Conservation (phyloP, 257 asterid species). For the Jasminum sambac region DNA sequence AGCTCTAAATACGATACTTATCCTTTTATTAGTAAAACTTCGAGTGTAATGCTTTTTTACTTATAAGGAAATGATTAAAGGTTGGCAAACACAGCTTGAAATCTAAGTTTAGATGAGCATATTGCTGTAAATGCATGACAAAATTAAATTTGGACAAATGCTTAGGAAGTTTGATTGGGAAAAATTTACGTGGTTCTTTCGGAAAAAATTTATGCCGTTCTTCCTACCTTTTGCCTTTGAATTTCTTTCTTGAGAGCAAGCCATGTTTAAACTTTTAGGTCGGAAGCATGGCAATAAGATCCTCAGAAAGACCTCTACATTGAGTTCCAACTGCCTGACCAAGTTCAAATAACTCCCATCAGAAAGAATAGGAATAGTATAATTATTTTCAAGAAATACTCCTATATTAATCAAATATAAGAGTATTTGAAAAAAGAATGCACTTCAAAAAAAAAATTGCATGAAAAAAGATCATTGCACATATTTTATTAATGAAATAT, state of each 20-base stretch:
- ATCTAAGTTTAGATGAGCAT: background rate
- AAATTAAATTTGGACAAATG: background rate
- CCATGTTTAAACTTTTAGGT: slow-evolving; percentile 75
- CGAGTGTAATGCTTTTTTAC: background rate
- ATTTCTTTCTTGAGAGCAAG: slow-evolving; percentile 67
- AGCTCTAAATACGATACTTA: background rate
- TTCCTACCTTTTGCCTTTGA: slow-evolving; percentile 64
- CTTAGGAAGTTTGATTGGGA: background rate
- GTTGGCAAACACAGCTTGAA: background rate
- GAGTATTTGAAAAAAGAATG: background rate
- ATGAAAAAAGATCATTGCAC: background rate
- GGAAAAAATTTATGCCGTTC: background rate
- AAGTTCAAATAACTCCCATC: slow-evolving; percentile 83
- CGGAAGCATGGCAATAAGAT: slow-evolving; percentile 74
- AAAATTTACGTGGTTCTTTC: too few relatives aligned
- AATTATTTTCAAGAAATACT: background rate
- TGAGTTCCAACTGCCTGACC: slow-evolving; percentile 90
- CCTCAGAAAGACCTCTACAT: slow-evolving; percentile 81
- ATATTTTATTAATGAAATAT: background rate
- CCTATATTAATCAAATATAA: background rate
- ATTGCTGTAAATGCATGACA: background rate
- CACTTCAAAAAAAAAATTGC: background rate
- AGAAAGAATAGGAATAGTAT: background rate
- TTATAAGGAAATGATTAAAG: background rate
- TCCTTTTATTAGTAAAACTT: background rate